Evolutionary conservation across 176 grass and related monocot species (phyloP), one percentile per base, ranked within the genome.

Genomic region (Canna indica): DNA sequence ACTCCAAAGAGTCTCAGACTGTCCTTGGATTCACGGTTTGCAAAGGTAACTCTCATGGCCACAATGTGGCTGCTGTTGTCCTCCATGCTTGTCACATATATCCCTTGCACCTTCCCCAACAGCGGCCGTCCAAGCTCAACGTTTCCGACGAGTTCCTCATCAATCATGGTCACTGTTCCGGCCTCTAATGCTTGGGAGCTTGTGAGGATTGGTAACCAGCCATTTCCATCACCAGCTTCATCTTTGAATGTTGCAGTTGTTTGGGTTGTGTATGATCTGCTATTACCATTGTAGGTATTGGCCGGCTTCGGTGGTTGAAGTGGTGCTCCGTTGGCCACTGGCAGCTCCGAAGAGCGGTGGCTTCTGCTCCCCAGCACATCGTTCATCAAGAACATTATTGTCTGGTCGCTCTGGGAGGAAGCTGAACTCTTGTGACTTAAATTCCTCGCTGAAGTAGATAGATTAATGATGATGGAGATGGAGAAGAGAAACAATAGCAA

Each of bases 1-100:
- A 87, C 59, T 12, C 90, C 86, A 27, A 99, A 93, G 76, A 94
- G 90, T 71, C 84, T 90, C 59, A 90, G 47, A 73, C 80, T 90
- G 46, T 86, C 87, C 17, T 36, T 75, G 0, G 58, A 58, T 17
- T 67, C 78, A 1, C 70, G 46, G 17, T 47, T 48, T 50, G 47
- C 53, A 15, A 91, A 97, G 30, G 62, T 36, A 47, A 85, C 84
- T 75, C 83, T 79, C 77, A 94, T 72, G 0, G 84, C 87, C 67
- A 94, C 71, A 16, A 88, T 88, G 2, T 54, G 71, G 63, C 78
- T 82, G 39, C n/a, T 69, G 45, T 57, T 58, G 47, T 86, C 86
- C 11, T 73, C 60, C 56, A 75, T 32, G 70, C 80, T 47, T 20
- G 78, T 85, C 60, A 99, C 78, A 57, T 83, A 39, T 22, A 99